phyloP scores from a whole-genome alignment of 78 protist genomes.

The slime mould (Dictyostelium discoideum) region dicty_2.7 NC_007088.5:7228501-7229000 shows the following conservation, averaged over 20 bases:
- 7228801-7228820: constrained; percentile 24
- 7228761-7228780: constrained; percentile 46
- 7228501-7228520: neutral
- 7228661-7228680: neutral
- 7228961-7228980: constrained; percentile 38
- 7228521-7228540: neutral
- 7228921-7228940: constrained; percentile 44
- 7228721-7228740: neutral
- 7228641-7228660: neutral
- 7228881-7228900: constrained; percentile 51
- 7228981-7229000: constrained; percentile 8
- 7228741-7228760: neutral
- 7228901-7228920: constrained; percentile 29
- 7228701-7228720: neutral
- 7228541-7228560: neutral
- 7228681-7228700: constrained; percentile 24
- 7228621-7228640: neutral
- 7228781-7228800: constrained; percentile 16
- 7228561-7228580: neutral
- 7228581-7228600: neutral
- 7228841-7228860: constrained; percentile 66
- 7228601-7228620: neutral
- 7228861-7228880: constrained; percentile 24
- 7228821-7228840: neutral
- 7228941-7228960: constrained; percentile 19